Base-by-base conservation (phyloP, 2,329 filamentous ascomycete genomes). In the Arthroderma uncinatum region DNA sequence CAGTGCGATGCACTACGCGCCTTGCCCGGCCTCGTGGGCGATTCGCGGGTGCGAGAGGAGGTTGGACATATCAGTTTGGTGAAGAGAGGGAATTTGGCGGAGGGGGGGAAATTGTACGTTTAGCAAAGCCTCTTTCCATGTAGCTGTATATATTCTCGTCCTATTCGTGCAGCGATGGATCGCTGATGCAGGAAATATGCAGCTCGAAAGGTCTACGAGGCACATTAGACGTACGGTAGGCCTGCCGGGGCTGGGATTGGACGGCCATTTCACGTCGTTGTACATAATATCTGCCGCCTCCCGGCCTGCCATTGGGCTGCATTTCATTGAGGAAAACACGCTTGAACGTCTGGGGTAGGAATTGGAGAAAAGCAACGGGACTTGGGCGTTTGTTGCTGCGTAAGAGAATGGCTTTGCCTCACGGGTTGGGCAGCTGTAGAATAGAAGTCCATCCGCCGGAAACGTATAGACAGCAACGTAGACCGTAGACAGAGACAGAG, bases 401-500 rank as follows among this genome's bases (percentile, higher is more conserved):
- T 44, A 19, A 55, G 58, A 48, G 58, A 61, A 53, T 63, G 63
- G 62, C 66, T 63, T 63, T 71, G 70, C 70, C 70, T 73, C 70
- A 71, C 70, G 57, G 59, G 62, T 70, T 72, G 68, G 70, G 70
- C 69, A 70, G 44, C 53, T 33, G 30, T 37, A 57, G 14, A 10
- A 2, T 14, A 33, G 16, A 40, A 40, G 28, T 30, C 7, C 28
- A 30, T 30, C 28, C 28, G n/a, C n/a, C n/a, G n/a, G n/a, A n/a
- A n/a, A n/a, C n/a, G n/a, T n/a, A n/a, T n/a, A n/a, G n/a, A n/a
- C n/a, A n/a, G n/a, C n/a, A n/a, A n/a, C n/a, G n/a, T n/a, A n/a
- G n/a, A n/a, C n/a, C n/a, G n/a, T n/a, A 30, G 28, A 30, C 28
- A 7, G 7, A 30, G 28, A 30, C 4, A 30, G 28, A 30, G 28